Conservation (phyloP, 352 stramenopile species). For the Achlya hypogyna region DNA sequence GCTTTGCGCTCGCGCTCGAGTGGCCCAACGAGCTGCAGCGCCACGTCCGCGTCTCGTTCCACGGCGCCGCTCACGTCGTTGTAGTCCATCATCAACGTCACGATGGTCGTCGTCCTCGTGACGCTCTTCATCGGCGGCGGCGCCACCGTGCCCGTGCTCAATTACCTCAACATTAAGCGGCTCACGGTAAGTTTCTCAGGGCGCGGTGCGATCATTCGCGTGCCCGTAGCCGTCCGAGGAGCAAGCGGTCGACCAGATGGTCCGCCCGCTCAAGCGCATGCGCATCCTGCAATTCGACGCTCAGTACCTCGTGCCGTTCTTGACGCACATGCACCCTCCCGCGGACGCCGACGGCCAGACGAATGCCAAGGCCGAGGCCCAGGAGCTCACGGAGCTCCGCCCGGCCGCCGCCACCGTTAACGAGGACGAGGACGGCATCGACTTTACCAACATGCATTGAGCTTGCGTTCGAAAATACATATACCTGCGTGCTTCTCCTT, state of each 20-base stretch:
- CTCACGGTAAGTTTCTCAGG: conserved; percentile 43
- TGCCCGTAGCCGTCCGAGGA: conserved; percentile 54
- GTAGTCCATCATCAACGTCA: conserved; percentile 77
- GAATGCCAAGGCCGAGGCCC: neutral
- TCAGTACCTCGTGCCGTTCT: conserved; percentile 75
- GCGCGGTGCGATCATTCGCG: neutral
- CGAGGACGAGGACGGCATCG: conserved; percentile 20
- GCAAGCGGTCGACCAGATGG: conserved; percentile 55
- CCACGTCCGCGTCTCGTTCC: neutral
- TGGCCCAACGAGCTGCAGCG: conserved; percentile 47
- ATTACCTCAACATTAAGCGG: conserved; percentile 76
- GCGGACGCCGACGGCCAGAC: neutral
- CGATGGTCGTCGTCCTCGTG: conserved; percentile 87
- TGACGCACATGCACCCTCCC: conserved; percentile 57
- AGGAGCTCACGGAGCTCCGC: neutral
- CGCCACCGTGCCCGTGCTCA: conserved; percentile 82
- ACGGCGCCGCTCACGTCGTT: neutral
- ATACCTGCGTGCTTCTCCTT: no score
- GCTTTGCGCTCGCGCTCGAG: conserved; percentile 85
- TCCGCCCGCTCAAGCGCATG: conserved; percentile 79
- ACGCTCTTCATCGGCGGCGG: conserved; percentile 88
- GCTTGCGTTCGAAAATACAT: no score
- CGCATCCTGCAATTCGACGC: conserved; percentile 74
- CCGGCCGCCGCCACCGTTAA: neutral
- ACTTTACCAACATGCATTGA: conserved; percentile 19